These are phyloP conservation scores for Nidularia pulvinata DNA, from an alignment of 768 basidiomycete species.

Conservation along the genomic window DNA sequence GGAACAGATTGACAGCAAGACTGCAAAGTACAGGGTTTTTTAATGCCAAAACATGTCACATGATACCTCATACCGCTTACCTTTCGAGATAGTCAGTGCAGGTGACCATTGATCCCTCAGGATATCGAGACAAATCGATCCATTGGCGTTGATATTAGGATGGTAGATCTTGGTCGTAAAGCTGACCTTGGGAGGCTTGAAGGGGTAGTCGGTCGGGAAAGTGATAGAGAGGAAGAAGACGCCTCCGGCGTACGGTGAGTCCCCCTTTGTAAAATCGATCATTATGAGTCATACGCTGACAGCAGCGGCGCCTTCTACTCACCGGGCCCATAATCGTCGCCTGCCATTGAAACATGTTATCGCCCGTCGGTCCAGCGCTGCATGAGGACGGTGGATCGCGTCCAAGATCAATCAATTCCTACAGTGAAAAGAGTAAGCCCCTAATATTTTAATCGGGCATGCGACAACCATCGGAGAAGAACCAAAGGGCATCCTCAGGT, in stretches of 20 bases:
- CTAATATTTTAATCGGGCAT: slow-evolving; percentile 7
- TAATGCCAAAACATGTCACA: slow-evolving; percentile 1
- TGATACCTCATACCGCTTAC: slow-evolving; percentile 35
- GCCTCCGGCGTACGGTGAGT: slow-evolving; percentile 98
- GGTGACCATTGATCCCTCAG: slow-evolving; percentile 99
- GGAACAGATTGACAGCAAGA: slow-evolving; percentile 97
- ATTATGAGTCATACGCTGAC: slow-evolving; percentile 18
- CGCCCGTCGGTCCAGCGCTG: slow-evolving; percentile 97
- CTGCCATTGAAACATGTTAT: slow-evolving; percentile 99
- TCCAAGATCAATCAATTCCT: slow-evolving; percentile 99
- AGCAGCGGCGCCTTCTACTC: slow-evolving; percentile 28
- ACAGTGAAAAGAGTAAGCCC: slow-evolving; percentile 17
- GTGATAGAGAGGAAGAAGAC: slow-evolving; percentile 97
- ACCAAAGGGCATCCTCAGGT: slow-evolving; percentile 9
- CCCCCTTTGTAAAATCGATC: slow-evolving; percentile 56
- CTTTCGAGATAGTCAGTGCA: slow-evolving; percentile 98
- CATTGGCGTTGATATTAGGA: slow-evolving; percentile 99
- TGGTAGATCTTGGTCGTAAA: slow-evolving; percentile 99
- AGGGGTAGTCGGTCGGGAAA: slow-evolving; percentile 98
- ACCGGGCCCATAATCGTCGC: slow-evolving; percentile 99
- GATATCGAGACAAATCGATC: slow-evolving; percentile 98
- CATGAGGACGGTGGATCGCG: slow-evolving; percentile 99
- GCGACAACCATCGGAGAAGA: slow-evolving; percentile 1
- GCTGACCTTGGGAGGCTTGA: slow-evolving; percentile 99
- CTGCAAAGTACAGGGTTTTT: slow-evolving; percentile 33